phyloP scores from a whole-genome alignment of 139 green algal species.

The Chlorella ohadii region DNA sequence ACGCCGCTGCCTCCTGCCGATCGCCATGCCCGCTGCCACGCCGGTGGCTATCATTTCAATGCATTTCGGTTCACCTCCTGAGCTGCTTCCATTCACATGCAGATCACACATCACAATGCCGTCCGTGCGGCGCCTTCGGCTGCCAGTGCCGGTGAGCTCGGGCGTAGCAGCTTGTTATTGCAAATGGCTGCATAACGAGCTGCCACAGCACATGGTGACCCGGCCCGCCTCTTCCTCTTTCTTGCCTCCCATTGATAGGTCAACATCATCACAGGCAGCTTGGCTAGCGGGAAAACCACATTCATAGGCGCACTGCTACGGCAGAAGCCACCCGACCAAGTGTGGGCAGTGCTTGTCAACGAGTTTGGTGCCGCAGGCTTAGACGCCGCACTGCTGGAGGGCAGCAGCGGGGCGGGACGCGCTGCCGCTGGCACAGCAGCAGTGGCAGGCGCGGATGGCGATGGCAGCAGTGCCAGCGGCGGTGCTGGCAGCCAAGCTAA shows the following conservation, averaged over 20 bases:
- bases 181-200: too few relatives aligned
- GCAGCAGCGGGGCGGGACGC: neutral
- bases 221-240: too few relatives aligned
- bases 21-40: too few relatives aligned
- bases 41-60: too few relatives aligned
- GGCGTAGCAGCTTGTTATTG: too few relatives aligned
- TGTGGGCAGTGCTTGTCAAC: slow-evolving; percentile 77
- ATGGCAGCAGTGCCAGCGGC: neutral
- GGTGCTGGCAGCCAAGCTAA: too few relatives aligned
- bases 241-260: neutral
- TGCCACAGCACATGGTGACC: too few relatives aligned
- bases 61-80: neutral
- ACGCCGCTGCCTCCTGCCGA: too few relatives aligned
- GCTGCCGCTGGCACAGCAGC: neutral
- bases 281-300: slow-evolving; percentile 77
- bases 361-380: slow-evolving; percentile 75
- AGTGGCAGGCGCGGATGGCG: neutral
- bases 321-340: slow-evolving; percentile 45
- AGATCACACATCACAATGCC: neutral
- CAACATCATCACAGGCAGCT: slow-evolving; percentile 64
- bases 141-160: slow-evolving; percentile 40
- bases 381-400: slow-evolving; percentile 64
- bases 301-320: slow-evolving; percentile 50
- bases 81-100: neutral
- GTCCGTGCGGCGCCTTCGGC: neutral